These are phyloP conservation scores for Phaffomyces antillensis DNA, from an alignment of 805 yeast genomes.

Conservation along the genomic window DNA sequence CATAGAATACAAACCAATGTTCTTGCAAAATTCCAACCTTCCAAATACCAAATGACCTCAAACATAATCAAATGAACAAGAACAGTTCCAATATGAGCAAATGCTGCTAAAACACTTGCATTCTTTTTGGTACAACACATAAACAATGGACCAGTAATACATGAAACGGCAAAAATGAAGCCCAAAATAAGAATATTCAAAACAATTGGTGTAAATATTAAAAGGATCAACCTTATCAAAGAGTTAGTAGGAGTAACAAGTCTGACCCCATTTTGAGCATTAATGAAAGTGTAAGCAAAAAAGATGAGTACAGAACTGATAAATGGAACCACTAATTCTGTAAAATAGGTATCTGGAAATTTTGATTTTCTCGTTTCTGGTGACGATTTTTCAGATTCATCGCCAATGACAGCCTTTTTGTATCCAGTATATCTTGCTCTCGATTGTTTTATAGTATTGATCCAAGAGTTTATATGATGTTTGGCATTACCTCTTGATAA, in stretches of 20 bases:
- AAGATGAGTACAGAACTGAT: conserved; percentile 62
- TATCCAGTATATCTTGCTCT: conserved; percentile 91
- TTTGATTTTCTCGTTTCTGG: conserved; percentile 65
- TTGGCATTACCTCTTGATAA: conserved; percentile 68
- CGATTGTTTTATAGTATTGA: conserved; percentile 60
- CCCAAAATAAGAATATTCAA: conserved; percentile 27
- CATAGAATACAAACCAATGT: conserved; percentile 58
- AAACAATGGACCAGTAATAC: conserved; percentile 42
- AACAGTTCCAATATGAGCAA: conserved; percentile 49
- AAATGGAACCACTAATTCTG: conserved; percentile 73
- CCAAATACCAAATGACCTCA: conserved; percentile 60
- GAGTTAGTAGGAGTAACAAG: conserved; percentile 47
- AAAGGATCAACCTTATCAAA: conserved; percentile 50
- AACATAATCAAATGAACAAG: conserved; percentile 47
- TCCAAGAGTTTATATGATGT: conserved; percentile 73
- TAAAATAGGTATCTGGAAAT: conserved; percentile 65
- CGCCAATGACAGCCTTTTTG: conserved; percentile 66
- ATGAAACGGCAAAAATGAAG: conserved; percentile 36
- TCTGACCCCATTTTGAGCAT: conserved; percentile 78
- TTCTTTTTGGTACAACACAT: conserved; percentile 34
- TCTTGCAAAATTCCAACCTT: conserved; percentile 56
- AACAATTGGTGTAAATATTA: conserved; percentile 43
- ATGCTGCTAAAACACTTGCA: conserved; percentile 47
- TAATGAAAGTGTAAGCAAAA: conserved; percentile 71
- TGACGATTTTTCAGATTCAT: conserved; percentile 56